Evolutionary conservation across 208 protist species (phyloP).

Genomic region (Leishmania turanica): DNA sequence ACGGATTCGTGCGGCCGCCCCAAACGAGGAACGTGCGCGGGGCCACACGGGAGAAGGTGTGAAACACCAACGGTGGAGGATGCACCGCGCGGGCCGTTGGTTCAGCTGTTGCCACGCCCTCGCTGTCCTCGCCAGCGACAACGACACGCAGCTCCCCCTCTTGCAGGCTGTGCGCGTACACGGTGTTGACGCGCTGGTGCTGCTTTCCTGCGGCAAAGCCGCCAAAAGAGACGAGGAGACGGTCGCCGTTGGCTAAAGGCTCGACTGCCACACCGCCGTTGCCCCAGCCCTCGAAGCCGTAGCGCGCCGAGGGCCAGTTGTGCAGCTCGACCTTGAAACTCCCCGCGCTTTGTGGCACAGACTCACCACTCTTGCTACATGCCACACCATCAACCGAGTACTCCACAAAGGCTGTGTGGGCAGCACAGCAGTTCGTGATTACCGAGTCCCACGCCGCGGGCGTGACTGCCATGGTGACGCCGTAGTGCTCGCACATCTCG

Average conservation of each 20-base stretch:
- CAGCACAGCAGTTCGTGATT: conserved; percentile 11
- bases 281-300: conserved; percentile 85
- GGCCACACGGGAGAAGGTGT: conserved; percentile 63
- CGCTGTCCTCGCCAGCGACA: background rate
- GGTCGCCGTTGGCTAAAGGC: conserved; percentile 30
- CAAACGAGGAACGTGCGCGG: conserved; percentile 66
- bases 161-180: conserved; percentile 72
- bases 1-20: conserved; percentile 83
- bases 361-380: background rate
- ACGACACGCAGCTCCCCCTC: conserved; percentile 66
- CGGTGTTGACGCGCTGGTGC: conserved; percentile 67
- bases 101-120: background rate
- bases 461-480: conserved; percentile 76
- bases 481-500: conserved; percentile 94
- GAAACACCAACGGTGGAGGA: conserved; percentile 70
- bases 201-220: conserved; percentile 61
- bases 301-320: conserved; percentile 78
- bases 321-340: conserved; percentile 9
- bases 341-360: background rate
- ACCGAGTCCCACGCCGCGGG: conserved; percentile 17
- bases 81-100: background rate
- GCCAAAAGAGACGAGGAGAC: conserved; percentile 76
- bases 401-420: conserved; percentile 28
- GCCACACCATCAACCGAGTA: conserved; percentile 7
- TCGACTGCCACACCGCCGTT: conserved; percentile 61